Conservation (phyloP, 1,284 basidiomycete species). For the Inonotus hispidus region DNA sequence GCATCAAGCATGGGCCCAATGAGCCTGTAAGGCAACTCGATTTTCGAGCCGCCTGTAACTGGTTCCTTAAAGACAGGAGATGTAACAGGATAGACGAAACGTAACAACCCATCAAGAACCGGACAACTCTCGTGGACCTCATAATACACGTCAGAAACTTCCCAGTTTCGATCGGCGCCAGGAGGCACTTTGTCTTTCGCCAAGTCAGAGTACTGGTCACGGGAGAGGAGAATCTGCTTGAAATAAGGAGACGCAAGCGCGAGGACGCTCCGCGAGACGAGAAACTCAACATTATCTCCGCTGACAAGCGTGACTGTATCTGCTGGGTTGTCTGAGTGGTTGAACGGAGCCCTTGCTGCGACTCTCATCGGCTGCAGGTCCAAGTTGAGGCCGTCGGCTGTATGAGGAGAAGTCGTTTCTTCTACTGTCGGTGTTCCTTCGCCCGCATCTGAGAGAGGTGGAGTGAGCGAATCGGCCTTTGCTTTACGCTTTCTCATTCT, state of each 20-base stretch:
- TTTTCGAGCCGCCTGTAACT: not conserved
- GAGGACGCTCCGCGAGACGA: not conserved
- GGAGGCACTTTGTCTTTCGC: not conserved
- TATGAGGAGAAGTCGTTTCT: not conserved
- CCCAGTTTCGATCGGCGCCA: not conserved
- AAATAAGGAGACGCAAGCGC: not conserved
- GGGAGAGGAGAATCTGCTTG: not conserved
- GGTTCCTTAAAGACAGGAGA: slow-evolving; percentile 2
- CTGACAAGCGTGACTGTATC: not conserved
- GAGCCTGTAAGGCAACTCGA: not conserved
- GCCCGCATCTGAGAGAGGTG: not conserved
- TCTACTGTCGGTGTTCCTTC: not conserved
- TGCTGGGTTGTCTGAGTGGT: not conserved
- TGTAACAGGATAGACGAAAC: not conserved
- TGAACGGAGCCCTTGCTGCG: not conserved
- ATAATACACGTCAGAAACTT: not conserved
- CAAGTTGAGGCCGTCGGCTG: not conserved
- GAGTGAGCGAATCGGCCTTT: not conserved
- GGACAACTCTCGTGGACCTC: not conserved
- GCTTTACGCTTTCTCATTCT: not conserved
- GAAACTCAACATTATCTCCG: not conserved
- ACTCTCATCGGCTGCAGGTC: not conserved
- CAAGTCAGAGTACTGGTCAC: not conserved
- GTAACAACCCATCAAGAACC: not conserved
- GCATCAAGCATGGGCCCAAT: not conserved